A percentile compares a stretch with the other conserved stretches of the same genome.
phyloP scores from a whole-genome alignment of 1,284 basidiomycete genomes.

The Heterobasidion irregulare region DNA sequence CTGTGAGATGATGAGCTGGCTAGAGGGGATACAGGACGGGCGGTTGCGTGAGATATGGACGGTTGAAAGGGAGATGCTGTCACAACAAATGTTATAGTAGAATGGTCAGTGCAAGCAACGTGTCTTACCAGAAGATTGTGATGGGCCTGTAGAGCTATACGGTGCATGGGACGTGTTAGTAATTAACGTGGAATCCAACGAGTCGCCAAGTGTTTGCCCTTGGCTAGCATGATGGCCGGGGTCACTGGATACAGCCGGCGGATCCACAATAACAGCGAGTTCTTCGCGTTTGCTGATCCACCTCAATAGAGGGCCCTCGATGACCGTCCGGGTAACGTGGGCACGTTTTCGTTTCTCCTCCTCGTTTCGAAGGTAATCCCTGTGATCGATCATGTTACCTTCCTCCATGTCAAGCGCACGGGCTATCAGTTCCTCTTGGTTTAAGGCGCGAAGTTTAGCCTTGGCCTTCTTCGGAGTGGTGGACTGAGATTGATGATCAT shows the following conservation, averaged over 20 bases:
- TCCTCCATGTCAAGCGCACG: slow-evolving; percentile 82
- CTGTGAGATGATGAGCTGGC: background rate
- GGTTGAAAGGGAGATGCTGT: background rate
- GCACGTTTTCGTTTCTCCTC: slow-evolving; percentile 74
- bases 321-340: slow-evolving; percentile 45
- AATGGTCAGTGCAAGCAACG: too few species aligned
- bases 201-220: background rate
- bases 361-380: slow-evolving; percentile 69
- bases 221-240: background rate
- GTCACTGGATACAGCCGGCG: background rate
- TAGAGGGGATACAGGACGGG: background rate
- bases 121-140: background rate
- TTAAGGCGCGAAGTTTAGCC: slow-evolving; percentile 39
- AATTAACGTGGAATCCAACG: background rate
- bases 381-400: slow-evolving; percentile 72
- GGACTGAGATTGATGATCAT: slow-evolving; percentile 29
- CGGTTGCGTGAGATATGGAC: background rate
- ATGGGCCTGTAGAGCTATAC: background rate
- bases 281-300: slow-evolving; percentile 67
- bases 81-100: background rate
- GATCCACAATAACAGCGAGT: slow-evolving; percentile 23
- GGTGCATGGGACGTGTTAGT: background rate
- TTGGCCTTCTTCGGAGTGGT: slow-evolving; percentile 53
- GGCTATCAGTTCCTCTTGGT: slow-evolving; percentile 76
- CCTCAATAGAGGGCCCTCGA: slow-evolving; percentile 66